Percentiles rank a stretch among this genome's conserved stretches.
phyloP scores from a whole-genome alignment of 768 basidiomycete genomes.

The Mrakia gelida region DNA sequence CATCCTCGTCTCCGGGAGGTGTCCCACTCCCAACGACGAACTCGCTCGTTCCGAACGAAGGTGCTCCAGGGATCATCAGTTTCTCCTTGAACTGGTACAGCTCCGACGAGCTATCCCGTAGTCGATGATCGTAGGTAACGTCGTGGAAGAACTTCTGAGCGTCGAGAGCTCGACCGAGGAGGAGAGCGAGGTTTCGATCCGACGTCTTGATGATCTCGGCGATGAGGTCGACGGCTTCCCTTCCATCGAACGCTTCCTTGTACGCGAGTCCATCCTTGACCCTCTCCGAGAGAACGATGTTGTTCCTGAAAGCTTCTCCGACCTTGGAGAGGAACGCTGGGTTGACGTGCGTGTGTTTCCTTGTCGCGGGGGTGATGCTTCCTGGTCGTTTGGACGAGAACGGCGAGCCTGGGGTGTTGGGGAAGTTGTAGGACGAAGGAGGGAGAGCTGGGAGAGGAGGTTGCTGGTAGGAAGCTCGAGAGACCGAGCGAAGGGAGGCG shows the following conservation, averaged over 20 bases:
- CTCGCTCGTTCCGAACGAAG: conserved; percentile 34
- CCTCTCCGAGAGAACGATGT: conserved; percentile 69
- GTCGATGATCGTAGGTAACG: conserved; percentile 94
- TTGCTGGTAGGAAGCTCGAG: background rate
- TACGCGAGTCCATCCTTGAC: conserved; percentile 94
- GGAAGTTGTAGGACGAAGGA: conserved; percentile 30
- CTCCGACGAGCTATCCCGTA: conserved; percentile 81
- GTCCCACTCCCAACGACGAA: conserved; percentile 30
- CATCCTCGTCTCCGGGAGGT: conserved; percentile 38
- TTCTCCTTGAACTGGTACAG: conserved; percentile 76
- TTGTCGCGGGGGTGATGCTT: background rate
- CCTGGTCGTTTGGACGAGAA: conserved; percentile 4
- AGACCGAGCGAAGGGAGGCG: conserved; percentile 4
- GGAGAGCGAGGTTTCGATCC: conserved; percentile 87
- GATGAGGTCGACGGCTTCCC: conserved; percentile 94
- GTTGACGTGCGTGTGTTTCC: conserved; percentile 20
- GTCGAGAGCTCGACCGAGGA: conserved; percentile 92
- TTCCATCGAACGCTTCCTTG: conserved; percentile 92
- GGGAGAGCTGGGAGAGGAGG: conserved; percentile 8
- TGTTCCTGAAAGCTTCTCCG: conserved; percentile 84
- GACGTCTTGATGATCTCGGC: conserved; percentile 98
- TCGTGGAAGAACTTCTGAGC: conserved; percentile 99
- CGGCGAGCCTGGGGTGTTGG: conserved; percentile 2
- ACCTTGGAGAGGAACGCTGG: conserved; percentile 94
- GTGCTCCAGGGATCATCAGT: conserved; percentile 25